A percentile compares a stretch with the other conserved stretches of the same genome.
phyloP scores from a whole-genome alignment of 345 rosid genomes.

The Salix suchowensis region DNA sequence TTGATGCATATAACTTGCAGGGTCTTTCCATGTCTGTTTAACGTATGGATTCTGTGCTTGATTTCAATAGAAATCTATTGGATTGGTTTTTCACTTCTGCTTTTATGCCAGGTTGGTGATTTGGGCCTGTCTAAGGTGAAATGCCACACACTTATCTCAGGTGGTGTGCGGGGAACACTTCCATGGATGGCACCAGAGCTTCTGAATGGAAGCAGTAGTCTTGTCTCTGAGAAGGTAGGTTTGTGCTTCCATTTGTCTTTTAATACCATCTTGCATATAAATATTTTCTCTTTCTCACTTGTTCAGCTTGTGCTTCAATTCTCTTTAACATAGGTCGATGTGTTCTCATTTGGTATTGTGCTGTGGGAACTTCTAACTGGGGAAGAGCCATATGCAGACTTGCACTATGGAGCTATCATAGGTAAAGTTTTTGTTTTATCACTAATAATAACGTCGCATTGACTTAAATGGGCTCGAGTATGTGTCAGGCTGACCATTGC shows the following conservation, averaged over 20 bases:
- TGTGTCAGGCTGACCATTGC: neutral
- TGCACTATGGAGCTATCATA: slow-evolving; percentile 70
- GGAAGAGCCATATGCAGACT: slow-evolving; percentile 63
- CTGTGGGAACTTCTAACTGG: slow-evolving; percentile 70
- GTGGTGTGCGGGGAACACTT: slow-evolving; percentile 65
- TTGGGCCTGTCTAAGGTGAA: slow-evolving; percentile 62
- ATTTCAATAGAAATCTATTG: neutral
- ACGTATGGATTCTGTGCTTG: neutral
- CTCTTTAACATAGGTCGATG: slow-evolving; percentile 44
- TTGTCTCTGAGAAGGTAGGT: slow-evolving; percentile 69
- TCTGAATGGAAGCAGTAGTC: slow-evolving; percentile 57
- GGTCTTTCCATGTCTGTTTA: neutral
- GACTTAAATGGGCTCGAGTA: neutral
- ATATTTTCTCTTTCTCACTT: neutral
- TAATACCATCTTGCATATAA: neutral
- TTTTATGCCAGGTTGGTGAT: slow-evolving; percentile 50
- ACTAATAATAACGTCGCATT: neutral
- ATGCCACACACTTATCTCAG: slow-evolving; percentile 61
- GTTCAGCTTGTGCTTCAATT: neutral
- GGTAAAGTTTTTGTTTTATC: slow-evolving; percentile 22
- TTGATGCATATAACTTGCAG: neutral
- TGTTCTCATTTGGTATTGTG: slow-evolving; percentile 65
- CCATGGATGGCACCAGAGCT: slow-evolving; percentile 77
- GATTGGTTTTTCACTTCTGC: slow-evolving; percentile 4
- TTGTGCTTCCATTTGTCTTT: neutral